phyloP scores from a whole-genome alignment of 2,329 filamentous ascomycete genomes.

The Westerdykella aurantiaca region DNA sequence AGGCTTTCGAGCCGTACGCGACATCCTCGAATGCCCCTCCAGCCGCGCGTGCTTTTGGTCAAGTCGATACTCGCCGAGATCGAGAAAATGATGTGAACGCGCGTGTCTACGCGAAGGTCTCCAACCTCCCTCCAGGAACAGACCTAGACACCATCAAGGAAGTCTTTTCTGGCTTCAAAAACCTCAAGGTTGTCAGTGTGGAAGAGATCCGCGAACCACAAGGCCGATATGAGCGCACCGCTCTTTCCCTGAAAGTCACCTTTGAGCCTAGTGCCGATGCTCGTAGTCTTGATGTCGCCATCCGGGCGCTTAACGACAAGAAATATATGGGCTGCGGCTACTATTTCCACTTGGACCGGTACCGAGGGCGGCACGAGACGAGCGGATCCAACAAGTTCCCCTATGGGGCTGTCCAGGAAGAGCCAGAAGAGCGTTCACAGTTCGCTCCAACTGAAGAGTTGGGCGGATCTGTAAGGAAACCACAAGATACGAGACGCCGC shows the following conservation, averaged over 20 bases:
- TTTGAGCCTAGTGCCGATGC: slow-evolving; percentile 28
- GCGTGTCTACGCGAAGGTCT: background rate
- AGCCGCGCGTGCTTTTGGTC: no score
- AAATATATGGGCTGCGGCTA: slow-evolving; percentile 30
- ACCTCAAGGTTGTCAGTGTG: slow-evolving; percentile 29
- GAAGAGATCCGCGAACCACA: slow-evolving; percentile 22
- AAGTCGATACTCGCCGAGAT: background rate
- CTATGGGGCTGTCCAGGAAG: slow-evolving; percentile 28
- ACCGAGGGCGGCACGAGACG: slow-evolving; percentile 20
- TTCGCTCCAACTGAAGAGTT: slow-evolving; percentile 41
- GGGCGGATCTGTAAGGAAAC: slow-evolving; percentile 3
- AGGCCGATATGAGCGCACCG: slow-evolving; percentile 17
- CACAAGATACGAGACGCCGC: slow-evolving; percentile 11
- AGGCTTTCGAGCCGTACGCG: slow-evolving; percentile 1
- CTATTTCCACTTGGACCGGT: slow-evolving; percentile 31
- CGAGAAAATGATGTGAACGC: background rate
- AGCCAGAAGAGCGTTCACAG: slow-evolving; percentile 14
- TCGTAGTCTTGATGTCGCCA: slow-evolving; percentile 26
- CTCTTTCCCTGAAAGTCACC: slow-evolving; percentile 26
- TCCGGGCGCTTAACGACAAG: slow-evolving; percentile 31
- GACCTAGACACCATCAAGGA: slow-evolving; percentile 19
- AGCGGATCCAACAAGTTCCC: slow-evolving; percentile 21
- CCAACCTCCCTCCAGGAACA: slow-evolving; percentile 28
- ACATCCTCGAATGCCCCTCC: no score
- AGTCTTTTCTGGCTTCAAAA: slow-evolving; percentile 25